These are phyloP conservation scores for Medicago ruthenica DNA, from an alignment of 306 rosid species.

Conservation along the genomic window DNA sequence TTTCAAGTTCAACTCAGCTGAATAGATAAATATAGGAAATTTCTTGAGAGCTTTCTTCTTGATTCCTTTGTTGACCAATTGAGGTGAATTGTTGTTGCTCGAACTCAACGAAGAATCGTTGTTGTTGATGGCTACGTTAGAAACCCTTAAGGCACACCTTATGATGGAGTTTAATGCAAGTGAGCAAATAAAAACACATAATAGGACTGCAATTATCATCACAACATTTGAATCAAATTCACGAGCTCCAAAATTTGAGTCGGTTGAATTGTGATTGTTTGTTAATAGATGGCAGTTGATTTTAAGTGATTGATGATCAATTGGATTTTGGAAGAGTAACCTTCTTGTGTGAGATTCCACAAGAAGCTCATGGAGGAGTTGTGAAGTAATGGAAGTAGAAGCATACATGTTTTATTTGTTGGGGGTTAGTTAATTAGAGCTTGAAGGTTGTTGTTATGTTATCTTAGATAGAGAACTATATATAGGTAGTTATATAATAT, in stretches of 20 bases:
- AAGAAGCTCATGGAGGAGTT: conserved; percentile 44
- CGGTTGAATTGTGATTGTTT: conserved; percentile 26
- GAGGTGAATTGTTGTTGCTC: conserved; percentile 5
- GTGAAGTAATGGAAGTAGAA: conserved; percentile 48
- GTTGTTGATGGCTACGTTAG: conserved; percentile 45
- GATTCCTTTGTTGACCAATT: conserved; percentile 57
- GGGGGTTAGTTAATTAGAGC: not conserved
- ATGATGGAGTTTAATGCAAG: conserved; percentile 78
- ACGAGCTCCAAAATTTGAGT: conserved; percentile 42
- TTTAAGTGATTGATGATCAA: conserved; percentile 24
- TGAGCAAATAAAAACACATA: conserved; percentile 79
- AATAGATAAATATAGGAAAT: conserved; percentile 58
- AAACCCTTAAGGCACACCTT: conserved; percentile 71
- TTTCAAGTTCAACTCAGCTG: conserved; percentile 52
- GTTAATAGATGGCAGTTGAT: conserved; percentile 39
- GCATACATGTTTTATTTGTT: conserved; percentile 41
- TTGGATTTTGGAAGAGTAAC: conserved; percentile 56
- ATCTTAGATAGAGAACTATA: not conserved
- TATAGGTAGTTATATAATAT: conserved; percentile 22
- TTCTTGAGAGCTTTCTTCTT: conserved; percentile 74
- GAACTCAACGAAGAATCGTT: conserved; percentile 36
- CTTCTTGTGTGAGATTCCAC: conserved; percentile 64
- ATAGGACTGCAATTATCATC: conserved; percentile 78
- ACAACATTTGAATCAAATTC: conserved; percentile 76
- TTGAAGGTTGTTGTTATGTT: conserved; percentile 23